These are phyloP conservation scores for Lactarius tabidus DNA, from an alignment of 768 basidiomycete genomes.

Conservation along the genomic window DNA sequence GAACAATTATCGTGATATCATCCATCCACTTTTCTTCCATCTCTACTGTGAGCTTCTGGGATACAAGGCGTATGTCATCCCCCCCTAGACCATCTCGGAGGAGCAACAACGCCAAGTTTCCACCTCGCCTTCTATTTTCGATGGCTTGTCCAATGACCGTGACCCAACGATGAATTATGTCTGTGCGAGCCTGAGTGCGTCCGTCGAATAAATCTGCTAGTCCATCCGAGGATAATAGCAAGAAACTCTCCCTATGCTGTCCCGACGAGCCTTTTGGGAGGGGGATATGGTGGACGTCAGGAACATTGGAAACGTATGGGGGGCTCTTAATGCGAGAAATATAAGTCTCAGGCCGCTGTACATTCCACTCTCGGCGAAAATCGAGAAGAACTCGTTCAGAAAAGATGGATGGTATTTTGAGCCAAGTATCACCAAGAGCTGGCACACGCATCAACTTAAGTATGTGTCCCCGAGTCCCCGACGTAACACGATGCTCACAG, in stretches of 20 bases:
- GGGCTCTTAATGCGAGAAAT: conserved; percentile 42
- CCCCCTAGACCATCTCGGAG: conserved; percentile 45
- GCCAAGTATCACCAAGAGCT: conserved; percentile 38
- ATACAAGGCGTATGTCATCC: conserved; percentile 37
- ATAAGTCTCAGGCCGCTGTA: conserved; percentile 29
- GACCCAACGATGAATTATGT: conserved; percentile 37
- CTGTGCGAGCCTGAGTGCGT: conserved; percentile 28
- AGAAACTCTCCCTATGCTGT: conserved; percentile 28
- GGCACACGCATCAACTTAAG: conserved; percentile 3
- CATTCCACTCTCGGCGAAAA: conserved; percentile 37
- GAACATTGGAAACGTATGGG: conserved; percentile 42
- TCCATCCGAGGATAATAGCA: conserved; percentile 48
- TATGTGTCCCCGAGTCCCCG: neutral
- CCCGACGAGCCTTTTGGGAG: conserved; percentile 27
- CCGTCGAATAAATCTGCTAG: conserved; percentile 40
- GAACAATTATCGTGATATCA: conserved; percentile 45
- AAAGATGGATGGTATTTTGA: conserved; percentile 37
- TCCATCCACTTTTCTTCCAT: conserved; percentile 51
- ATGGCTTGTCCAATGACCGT: conserved; percentile 32
- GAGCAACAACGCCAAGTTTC: conserved; percentile 40
- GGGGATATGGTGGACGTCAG: conserved; percentile 39
- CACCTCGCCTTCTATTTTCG: conserved; percentile 20
- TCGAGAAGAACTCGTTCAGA: conserved; percentile 35
- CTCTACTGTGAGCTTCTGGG: conserved; percentile 46
- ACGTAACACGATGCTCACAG: conserved; percentile 44